Evolutionary conservation across 192 early-diverging fungal genomes (phyloP), one percentile per base, ranked within the genome.

Genomic region (Podila epicladia): DNA sequence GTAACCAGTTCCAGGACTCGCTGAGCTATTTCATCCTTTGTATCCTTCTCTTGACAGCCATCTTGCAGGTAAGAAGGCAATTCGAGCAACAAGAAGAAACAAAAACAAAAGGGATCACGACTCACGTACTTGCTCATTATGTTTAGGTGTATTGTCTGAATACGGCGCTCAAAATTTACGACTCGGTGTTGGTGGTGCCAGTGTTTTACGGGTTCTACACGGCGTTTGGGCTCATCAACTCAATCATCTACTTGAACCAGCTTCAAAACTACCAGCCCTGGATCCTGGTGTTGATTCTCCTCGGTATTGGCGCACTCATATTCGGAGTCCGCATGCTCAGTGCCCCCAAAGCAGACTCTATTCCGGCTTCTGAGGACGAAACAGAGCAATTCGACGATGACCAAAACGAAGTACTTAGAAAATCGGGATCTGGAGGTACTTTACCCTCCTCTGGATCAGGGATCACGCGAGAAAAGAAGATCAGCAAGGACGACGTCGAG

Each of bases 171-270:
- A 90, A 88, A 62, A 49, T 88, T 9, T 87, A 90, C 62, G 83
- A 84, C 60, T 88, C 89, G 12, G 87, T 90, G 0, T 75, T 90
- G 24, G 89, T 90, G 4, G 89, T 90, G 0, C 89, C 89, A 24
- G 84, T 86, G 2, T 90, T 90, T 63, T 90, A 87, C 58, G 89
- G 89, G 38, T 82, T 85, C 74, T 86, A 73, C 80, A 89, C 89
- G 13, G 85, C 86, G 0, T 82, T 90, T 65, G 89, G 89, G 11
- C 73, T 90, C 9, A 84, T 88, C 58, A 90, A 90, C 41, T 85
- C 89, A 6, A 89, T 86, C 49, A 87, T 91, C 32, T 91, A 89
- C 70, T 67, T 91, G 5, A 73, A 91, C 68, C 85, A 89, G 59
- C 65, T 91, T 55, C 72, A 74, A 29, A 71, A 75, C 20, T 87